A percentile compares a stretch with the other conserved stretches of the same genome.
phyloP scores from a whole-genome alignment of 2,329 filamentous ascomycete genomes.

The Cordyceps tenuipes region DNA sequence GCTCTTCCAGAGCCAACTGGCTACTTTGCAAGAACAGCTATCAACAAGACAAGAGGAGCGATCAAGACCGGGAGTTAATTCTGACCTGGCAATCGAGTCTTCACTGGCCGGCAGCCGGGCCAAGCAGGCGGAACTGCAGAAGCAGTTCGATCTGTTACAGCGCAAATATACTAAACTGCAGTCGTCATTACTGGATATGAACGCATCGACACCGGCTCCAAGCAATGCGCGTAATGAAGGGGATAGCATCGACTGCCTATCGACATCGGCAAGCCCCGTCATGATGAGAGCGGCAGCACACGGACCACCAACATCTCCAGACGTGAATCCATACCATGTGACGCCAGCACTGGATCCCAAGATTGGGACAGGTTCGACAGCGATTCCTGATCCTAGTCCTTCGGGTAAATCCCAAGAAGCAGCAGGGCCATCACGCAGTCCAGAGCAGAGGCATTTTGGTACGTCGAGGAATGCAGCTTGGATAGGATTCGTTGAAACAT shows the following conservation, averaged over 20 bases:
- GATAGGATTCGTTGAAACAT: no score
- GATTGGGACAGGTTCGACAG: conserved; percentile 20
- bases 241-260: conserved; percentile 27
- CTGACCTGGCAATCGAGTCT: conserved; percentile 33
- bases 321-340: conserved; percentile 34
- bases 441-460: conserved; percentile 37
- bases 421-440: conserved; percentile 22
- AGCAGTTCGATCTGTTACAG: conserved; percentile 40
- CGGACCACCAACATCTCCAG: conserved; percentile 33
- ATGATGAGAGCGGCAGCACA: conserved; percentile 29
- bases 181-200: conserved; percentile 40
- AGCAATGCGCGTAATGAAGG: conserved; percentile 12
- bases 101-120: conserved; percentile 43
- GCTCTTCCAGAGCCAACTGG: conserved; percentile 41
- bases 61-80: conserved; percentile 18
- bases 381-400: conserved; percentile 29
- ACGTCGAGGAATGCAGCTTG: background rate
- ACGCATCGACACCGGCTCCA: conserved; percentile 24
- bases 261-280: conserved; percentile 30
- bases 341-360: conserved; percentile 34
- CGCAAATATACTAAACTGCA: conserved; percentile 46
- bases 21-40: conserved; percentile 37
- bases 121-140: conserved; percentile 46
- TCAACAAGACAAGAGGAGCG: conserved; percentile 28
- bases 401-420: conserved; percentile 15